A percentile compares a stretch with the other conserved stretches of the same genome.
These are phyloP conservation scores for Diplodia sapinea DNA, from an alignment of 2,329 filamentous ascomycete species.

Conservation along the genomic window DNA sequence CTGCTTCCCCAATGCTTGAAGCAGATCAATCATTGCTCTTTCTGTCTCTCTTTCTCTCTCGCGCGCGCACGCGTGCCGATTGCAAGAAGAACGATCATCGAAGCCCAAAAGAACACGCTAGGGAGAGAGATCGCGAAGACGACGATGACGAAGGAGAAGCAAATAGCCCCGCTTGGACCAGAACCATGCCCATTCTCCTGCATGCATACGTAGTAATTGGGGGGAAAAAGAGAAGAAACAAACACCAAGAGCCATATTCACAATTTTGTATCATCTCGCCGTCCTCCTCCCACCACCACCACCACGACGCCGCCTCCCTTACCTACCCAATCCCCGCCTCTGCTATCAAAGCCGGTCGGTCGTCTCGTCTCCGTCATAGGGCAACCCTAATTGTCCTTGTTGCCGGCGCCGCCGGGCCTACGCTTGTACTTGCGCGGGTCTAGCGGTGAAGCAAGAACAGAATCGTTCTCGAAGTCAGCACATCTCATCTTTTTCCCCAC, in stretches of 20 bases:
- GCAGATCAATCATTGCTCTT: neutral
- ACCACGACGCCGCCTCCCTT: neutral
- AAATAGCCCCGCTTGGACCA: neutral
- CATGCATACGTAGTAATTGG: neutral
- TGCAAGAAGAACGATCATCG: too few species aligned
- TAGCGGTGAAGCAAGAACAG: neutral
- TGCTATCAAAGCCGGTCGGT: too few species aligned
- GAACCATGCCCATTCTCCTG: neutral
- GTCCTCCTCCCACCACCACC: neutral
- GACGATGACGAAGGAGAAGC: neutral
- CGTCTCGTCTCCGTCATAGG: neutral
- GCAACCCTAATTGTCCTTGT: neutral
- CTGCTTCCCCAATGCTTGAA: neutral
- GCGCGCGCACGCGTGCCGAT: too few species aligned
- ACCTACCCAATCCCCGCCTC: neutral
- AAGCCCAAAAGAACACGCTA: too few species aligned
- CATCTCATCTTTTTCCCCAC: too few species aligned
- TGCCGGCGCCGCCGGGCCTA: constrained; percentile 2
- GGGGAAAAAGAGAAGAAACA: neutral
- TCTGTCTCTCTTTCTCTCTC: too few species aligned
- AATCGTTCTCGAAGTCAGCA: too few species aligned
- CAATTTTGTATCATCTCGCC: too few species aligned
- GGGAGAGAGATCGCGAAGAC: too few species aligned
- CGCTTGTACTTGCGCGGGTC: constrained; percentile 31
- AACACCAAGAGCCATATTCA: neutral